A percentile compares a stretch with the other conserved stretches of the same genome.
These are phyloP conservation scores for Pseudopithomyces chartarum DNA, from an alignment of 2,329 filamentous ascomycete species.

Conservation along the genomic window DNA sequence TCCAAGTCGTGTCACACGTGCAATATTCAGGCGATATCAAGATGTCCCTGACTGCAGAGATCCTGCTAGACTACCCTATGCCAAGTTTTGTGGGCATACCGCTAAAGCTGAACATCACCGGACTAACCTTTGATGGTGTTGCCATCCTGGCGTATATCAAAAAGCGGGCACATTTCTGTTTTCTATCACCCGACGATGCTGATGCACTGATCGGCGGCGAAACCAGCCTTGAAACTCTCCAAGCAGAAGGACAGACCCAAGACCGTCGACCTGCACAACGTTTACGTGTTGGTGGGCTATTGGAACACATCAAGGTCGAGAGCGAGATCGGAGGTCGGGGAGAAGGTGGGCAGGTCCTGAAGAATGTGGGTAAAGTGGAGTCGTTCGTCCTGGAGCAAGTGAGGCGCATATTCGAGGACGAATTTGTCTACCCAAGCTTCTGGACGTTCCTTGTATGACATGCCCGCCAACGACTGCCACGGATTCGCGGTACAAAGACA, in stretches of 20 bases:
- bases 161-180: constrained; percentile 89
- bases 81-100: constrained; percentile 96
- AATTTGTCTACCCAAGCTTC: constrained; percentile 97
- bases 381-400: constrained; percentile 97
- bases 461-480: background rate
- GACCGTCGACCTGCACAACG: constrained; percentile 33
- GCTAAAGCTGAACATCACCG: constrained; percentile 91
- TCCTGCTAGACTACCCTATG: constrained; percentile 97
- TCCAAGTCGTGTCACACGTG: constrained; percentile 91
- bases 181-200: constrained; percentile 89
- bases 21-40: constrained; percentile 86
- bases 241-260: constrained; percentile 31
- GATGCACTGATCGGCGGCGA: constrained; percentile 63
- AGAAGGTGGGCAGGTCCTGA: constrained; percentile 89
- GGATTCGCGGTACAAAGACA: constrained; percentile 10
- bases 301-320: constrained; percentile 94
- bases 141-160: constrained; percentile 91
- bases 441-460: constrained; percentile 89
- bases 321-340: constrained; percentile 96
- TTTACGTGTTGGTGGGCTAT: constrained; percentile 69
- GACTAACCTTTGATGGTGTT: constrained; percentile 91
- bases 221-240: constrained; percentile 41
- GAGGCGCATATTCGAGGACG: constrained; percentile 94
- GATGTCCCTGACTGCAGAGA: constrained; percentile 89
- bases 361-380: constrained; percentile 99